A percentile compares a stretch with the other conserved stretches of the same genome.
Conservation (phyloP, 2,329 filamentous ascomycete genomes). For the Trichoderma brevicompactum region DNA sequence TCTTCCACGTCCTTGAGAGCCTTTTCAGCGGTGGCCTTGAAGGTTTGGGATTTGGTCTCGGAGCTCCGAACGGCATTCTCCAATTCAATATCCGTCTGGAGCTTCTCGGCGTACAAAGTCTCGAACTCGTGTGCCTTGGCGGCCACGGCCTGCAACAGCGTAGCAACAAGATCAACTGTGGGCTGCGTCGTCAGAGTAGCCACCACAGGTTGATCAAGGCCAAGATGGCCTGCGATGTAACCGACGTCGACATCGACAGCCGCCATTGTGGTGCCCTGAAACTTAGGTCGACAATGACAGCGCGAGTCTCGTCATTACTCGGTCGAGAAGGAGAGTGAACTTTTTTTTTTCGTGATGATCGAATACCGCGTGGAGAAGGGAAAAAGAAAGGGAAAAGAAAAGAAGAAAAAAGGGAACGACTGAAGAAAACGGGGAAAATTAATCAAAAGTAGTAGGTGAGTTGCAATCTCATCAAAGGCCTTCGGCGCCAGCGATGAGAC, state of each 20-base stretch:
- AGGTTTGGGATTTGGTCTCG: slow-evolving; percentile 79
- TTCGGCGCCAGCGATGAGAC: not conserved
- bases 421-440: not conserved
- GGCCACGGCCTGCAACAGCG: slow-evolving; percentile 74
- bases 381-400: not conserved
- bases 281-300: slow-evolving; percentile 26
- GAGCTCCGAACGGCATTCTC: slow-evolving; percentile 85
- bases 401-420: slow-evolving; percentile 3
- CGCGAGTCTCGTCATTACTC: slow-evolving; percentile 30
- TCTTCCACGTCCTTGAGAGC: slow-evolving; percentile 82
- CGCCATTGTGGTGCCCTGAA: slow-evolving; percentile 43
- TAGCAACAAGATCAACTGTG: slow-evolving; percentile 76
- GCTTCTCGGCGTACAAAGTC: slow-evolving; percentile 81
- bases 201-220: slow-evolving; percentile 68
- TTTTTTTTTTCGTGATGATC: not conserved
- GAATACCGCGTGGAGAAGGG: not conserved
- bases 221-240: slow-evolving; percentile 74
- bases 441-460: not conserved
- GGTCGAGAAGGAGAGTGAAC: not conserved
- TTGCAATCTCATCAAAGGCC: not conserved
- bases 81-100: slow-evolving; percentile 87
- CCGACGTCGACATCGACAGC: slow-evolving; percentile 64
- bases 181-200: slow-evolving; percentile 66
- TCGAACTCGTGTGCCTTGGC: slow-evolving; percentile 83
- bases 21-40: slow-evolving; percentile 82